Evolutionary conservation across 1,284 basidiomycete species (phyloP), one percentile per base, ranked within the genome.

Genomic region (Malassezia globosa): DNA sequence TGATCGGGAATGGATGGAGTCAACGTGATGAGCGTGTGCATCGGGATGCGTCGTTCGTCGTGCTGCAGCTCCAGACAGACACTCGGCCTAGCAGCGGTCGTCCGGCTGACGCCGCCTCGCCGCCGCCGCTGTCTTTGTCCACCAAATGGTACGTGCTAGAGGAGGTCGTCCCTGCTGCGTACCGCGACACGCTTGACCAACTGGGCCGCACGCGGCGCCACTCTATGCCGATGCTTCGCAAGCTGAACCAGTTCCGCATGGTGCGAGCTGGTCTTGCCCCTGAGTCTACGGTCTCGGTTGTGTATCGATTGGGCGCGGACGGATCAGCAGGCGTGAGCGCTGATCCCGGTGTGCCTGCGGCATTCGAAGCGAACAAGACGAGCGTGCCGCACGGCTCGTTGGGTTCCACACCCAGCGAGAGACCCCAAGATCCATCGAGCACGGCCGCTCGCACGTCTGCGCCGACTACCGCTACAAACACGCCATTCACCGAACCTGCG

Each of bases 121-220:
- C 21, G 34, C 7, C 22, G 1, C n/a, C 36, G 2, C 18, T 34
- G 4, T 56, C 67, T 0, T n/a, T n/a, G n/a, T n/a, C n/a, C n/a
- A n/a, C n/a, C n/a, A n/a, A n/a, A n/a, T 71, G 68, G 68, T 71
- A 68, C 39, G 61, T 71, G 14, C 38, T 69, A 2, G 56, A 65
- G 39, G 68, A 71, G 36, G 40, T 62, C 22, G 68, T 71, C n/a
- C 68, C 68, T 3, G 47, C 54, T 7, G 48, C 56, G 44, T 71
- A 71, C 42, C 55, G 66, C 11, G 55, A 48, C 4, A 63, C 65
- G 26, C 47, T 71, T 7, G 64, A 64, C 16, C 51, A 48, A 4
- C 27, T 38, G 0, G 65, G 60, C 2, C 35, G 58, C 3, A 51
- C 51, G 0, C 58, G 50, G 29, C 48, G 46, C 3, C 55, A 52